Percentiles rank a stretch among this genome's conserved stretches.
phyloP scores from a whole-genome alignment of 2,329 filamentous ascomycete species.

The Alternaria longipes region DNA sequence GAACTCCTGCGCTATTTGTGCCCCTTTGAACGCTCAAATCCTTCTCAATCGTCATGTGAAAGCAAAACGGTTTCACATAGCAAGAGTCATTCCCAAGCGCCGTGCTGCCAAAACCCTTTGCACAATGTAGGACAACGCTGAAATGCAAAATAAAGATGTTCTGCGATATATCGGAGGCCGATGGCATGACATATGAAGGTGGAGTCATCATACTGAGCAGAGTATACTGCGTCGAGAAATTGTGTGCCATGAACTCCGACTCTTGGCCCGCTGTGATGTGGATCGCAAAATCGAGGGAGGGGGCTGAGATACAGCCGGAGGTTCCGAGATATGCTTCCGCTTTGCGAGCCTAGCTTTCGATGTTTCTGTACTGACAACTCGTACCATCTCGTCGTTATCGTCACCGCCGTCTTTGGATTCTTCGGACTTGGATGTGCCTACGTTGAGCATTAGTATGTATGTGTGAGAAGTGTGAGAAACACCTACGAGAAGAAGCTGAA shows the following conservation, averaged over 20 bases:
- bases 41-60: constrained; percentile 9
- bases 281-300: constrained; percentile 3
- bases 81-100: neutral
- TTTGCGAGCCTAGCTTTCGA: constrained; percentile 1
- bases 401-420: constrained; percentile 8
- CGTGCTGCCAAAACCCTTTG: neutral
- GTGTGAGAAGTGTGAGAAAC: too few species aligned
- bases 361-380: constrained; percentile 3
- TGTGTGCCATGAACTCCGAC: constrained; percentile 13
- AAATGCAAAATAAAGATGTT: constrained; percentile 3
- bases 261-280: constrained; percentile 10
- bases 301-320: neutral
- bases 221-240: constrained; percentile 17
- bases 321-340: constrained; percentile 3
- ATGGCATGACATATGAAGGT: neutral
- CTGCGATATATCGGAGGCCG: neutral
- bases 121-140: neutral
- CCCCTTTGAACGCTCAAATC: constrained; percentile 15
- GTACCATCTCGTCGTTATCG: constrained; percentile 7
- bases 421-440: constrained; percentile 14
- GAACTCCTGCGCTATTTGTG: constrained; percentile 13
- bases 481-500: constrained; percentile 19
- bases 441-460: constrained; percentile 1
- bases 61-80: constrained; percentile 1
- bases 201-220: constrained; percentile 16